These are phyloP conservation scores for Trichoderma sp. DNA, from an alignment of 2,329 filamentous ascomycete genomes.

Conservation along the genomic window DNA sequence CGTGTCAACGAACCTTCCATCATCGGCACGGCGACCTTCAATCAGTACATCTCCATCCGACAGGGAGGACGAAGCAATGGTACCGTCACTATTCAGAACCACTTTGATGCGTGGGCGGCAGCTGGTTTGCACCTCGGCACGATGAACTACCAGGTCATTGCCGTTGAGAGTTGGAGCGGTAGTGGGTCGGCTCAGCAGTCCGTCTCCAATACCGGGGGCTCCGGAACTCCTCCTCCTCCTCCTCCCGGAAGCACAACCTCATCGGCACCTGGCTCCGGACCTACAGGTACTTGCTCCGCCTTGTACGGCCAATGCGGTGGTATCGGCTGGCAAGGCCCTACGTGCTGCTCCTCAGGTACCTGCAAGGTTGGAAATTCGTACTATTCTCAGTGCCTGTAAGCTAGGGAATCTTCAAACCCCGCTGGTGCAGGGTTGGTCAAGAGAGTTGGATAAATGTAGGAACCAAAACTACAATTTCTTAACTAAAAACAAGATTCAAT, in stretches of 20 bases:
- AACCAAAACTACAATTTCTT: neutral
- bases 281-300: neutral
- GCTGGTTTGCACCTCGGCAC: conserved; percentile 47
- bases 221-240: neutral
- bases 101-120: conserved; percentile 47
- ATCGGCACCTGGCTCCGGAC: neutral
- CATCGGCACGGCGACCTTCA: neutral
- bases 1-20: neutral
- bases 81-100: conserved; percentile 47
- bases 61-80: neutral
- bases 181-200: neutral
- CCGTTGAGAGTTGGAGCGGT: conserved; percentile 53
- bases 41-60: neutral
- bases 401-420: neutral
- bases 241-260: neutral
- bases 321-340: neutral
- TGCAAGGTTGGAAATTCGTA: neutral
- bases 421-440: neutral
- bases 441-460: neutral
- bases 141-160: conserved; percentile 53
- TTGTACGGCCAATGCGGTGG: neutral
- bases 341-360: neutral
- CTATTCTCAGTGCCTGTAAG: neutral
- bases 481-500: neutral
- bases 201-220: neutral